A percentile compares a stretch with the other conserved stretches of the same genome.
Evolutionary conservation across 805 yeast species (phyloP).

Genomic region (Saturnispora silvae): DNA sequence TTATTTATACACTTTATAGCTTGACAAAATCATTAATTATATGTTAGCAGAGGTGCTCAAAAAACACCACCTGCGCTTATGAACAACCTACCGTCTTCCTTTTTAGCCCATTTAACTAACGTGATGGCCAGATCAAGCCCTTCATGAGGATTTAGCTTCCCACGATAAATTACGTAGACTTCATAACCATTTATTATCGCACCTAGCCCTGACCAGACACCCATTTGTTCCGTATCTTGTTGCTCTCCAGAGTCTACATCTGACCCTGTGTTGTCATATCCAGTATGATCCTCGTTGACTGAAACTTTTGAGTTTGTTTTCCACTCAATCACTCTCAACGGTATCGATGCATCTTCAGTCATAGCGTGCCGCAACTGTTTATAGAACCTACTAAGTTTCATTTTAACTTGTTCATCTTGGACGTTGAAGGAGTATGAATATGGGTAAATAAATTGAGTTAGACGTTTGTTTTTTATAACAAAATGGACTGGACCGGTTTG

Average conservation of each 20-base stretch:
- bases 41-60: too few species aligned
- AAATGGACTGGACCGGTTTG: constrained; percentile 38
- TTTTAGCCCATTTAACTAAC: constrained; percentile 68
- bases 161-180: constrained; percentile 45
- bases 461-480: constrained; percentile 57
- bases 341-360: constrained; percentile 11
- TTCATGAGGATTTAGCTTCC: constrained; percentile 44
- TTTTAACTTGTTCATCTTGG: constrained; percentile 9
- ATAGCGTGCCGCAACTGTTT: constrained; percentile 14
- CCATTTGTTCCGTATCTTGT: constrained; percentile 14
- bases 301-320: too few species aligned
- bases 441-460: constrained; percentile 45
- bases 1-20: too few species aligned
- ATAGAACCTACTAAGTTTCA: constrained; percentile 22
- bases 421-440: constrained; percentile 14
- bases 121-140: constrained; percentile 52
- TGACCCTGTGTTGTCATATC: too few species aligned
- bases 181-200: constrained; percentile 37
- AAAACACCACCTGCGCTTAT: constrained; percentile 65
- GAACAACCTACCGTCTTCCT: constrained; percentile 59
- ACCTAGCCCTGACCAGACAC: constrained; percentile 15
- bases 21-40: too few species aligned
- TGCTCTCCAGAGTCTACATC: too few species aligned
- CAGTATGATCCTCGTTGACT: too few species aligned
- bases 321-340: constrained; percentile 22